Evolutionary conservation across 1,139 yeast genomes (phyloP).

Genomic region (Diutina neorugosa): DNA sequence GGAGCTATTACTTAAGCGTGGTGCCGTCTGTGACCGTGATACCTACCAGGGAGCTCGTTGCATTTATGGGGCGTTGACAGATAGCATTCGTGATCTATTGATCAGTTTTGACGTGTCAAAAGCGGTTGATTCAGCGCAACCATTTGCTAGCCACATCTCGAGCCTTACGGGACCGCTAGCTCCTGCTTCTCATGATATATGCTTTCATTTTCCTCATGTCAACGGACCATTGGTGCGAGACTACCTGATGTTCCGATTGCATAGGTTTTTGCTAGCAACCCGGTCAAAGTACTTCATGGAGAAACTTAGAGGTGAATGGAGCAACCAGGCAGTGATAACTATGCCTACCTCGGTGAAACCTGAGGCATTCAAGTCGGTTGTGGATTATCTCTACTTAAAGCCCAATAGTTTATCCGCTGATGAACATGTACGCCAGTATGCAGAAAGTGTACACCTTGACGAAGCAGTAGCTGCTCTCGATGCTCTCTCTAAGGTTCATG

Average conservation of each 20-base stretch:
- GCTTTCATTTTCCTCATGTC: slow-evolving; percentile 15
- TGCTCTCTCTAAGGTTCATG: slow-evolving; percentile 4
- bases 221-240: slow-evolving; percentile 6
- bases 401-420: slow-evolving; percentile 14
- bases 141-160: slow-evolving; percentile 62
- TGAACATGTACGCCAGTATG: slow-evolving; percentile 17
- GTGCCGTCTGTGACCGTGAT: slow-evolving; percentile 71
- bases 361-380: slow-evolving; percentile 22
- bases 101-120: slow-evolving; percentile 56
- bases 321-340: slow-evolving; percentile 11
- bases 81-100: slow-evolving; percentile 45
- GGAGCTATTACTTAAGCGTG: slow-evolving; percentile 41
- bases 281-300: slow-evolving; percentile 20
- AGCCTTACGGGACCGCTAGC: slow-evolving; percentile 22
- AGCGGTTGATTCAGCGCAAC: slow-evolving; percentile 56
- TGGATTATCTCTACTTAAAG: slow-evolving; percentile 42
- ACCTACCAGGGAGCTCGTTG: slow-evolving; percentile 75
- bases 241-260: slow-evolving; percentile 15
- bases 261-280: slow-evolving; percentile 30
- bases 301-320: slow-evolving; percentile 19
- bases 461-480: slow-evolving; percentile 24
- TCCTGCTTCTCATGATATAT: slow-evolving; percentile 26
- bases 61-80: slow-evolving; percentile 66
- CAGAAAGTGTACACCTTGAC: slow-evolving; percentile 21
- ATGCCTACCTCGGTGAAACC: slow-evolving; percentile 15